Conservation (phyloP, 768 basidiomycete genomes). For the Tricholoma hemisulphureum region DNA sequence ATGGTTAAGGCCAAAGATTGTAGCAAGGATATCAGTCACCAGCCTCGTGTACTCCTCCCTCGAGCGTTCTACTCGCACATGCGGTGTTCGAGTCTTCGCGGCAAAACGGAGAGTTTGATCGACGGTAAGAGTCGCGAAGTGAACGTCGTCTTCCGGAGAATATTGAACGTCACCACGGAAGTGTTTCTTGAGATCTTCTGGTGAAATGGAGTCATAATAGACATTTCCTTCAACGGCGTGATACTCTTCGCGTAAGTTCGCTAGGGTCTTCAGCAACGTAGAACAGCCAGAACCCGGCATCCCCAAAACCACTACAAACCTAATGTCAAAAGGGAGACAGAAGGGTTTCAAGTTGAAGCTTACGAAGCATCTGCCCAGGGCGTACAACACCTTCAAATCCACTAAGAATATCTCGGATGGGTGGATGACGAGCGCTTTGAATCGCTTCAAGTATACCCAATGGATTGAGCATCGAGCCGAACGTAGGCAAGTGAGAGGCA, state of each 20-base stretch:
- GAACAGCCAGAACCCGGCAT: constrained; percentile 86
- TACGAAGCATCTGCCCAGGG: constrained; percentile 79
- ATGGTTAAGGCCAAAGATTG: constrained; percentile 77
- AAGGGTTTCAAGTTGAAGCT: constrained; percentile 25
- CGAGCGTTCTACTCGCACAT: constrained; percentile 41
- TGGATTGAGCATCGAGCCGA: constrained; percentile 54
- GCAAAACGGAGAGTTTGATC: constrained; percentile 72
- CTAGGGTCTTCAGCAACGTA: constrained; percentile 78
- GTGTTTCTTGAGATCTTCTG: constrained; percentile 57
- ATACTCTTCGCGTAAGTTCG: constrained; percentile 72
- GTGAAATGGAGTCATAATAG: constrained; percentile 71
- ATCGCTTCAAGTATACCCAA: constrained; percentile 36
- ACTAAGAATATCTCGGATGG: constrained; percentile 57
- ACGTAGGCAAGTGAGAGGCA: constrained; percentile 45
- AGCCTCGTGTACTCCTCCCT: constrained; percentile 43
- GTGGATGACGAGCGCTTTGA: constrained; percentile 53
- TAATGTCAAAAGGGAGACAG: not conserved
- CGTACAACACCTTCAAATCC: constrained; percentile 63
- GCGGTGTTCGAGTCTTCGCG: constrained; percentile 65
- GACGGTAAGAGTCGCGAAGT: constrained; percentile 82
- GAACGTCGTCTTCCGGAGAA: constrained; percentile 81
- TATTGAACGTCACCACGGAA: constrained; percentile 81
- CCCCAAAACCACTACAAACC: constrained; percentile 79
- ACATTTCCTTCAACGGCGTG: constrained; percentile 70
- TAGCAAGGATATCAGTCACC: constrained; percentile 58